Evolutionary conservation across 768 basidiomycete species (phyloP).

Genomic region (Steccherinum ochraceum): DNA sequence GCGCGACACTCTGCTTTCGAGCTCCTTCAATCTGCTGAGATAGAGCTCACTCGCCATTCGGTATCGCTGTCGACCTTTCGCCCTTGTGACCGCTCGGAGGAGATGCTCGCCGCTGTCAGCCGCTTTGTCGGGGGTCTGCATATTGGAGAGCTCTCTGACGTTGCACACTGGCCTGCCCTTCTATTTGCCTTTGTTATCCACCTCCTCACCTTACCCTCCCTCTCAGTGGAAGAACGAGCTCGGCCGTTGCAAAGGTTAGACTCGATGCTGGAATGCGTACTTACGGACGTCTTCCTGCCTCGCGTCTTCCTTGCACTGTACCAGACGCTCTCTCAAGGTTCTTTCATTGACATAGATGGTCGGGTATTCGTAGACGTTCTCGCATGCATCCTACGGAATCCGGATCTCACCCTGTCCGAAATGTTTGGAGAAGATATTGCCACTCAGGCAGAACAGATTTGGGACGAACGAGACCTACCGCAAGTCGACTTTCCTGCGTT

Average conservation of each 20-base stretch:
- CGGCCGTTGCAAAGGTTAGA: slow-evolving; percentile 10
- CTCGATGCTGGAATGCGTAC: slow-evolving; percentile 22
- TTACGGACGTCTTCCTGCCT: slow-evolving; percentile 36
- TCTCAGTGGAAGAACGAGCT: slow-evolving; percentile 37
- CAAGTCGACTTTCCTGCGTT: slow-evolving; percentile 22
- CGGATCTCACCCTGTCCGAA: slow-evolving; percentile 13
- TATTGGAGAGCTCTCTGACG: no score
- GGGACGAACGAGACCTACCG: slow-evolving; percentile 16
- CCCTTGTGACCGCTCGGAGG: no score
- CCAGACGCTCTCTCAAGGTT: slow-evolving; percentile 12
- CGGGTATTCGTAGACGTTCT: slow-evolving; percentile 43
- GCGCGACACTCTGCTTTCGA: no score
- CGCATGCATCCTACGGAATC: slow-evolving; percentile 25
- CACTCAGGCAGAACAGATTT: slow-evolving; percentile 17
- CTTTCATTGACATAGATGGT: slow-evolving; percentile 45
- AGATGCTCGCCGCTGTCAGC: no score
- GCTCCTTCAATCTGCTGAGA: no score
- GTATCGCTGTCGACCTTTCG: no score
- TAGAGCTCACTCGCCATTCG: no score
- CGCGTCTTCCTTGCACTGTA: slow-evolving; percentile 28
- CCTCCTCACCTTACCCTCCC: slow-evolving; percentile 27
- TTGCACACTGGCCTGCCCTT: no score
- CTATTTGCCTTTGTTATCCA: slow-evolving; percentile 35
- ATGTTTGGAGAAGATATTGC: slow-evolving; percentile 25
- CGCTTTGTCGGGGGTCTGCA: no score